Evolutionary conservation across 139 green algal genomes (phyloP), one percentile per base, ranked within the genome.

Genomic region (Chlorella vulgaris): DNA sequence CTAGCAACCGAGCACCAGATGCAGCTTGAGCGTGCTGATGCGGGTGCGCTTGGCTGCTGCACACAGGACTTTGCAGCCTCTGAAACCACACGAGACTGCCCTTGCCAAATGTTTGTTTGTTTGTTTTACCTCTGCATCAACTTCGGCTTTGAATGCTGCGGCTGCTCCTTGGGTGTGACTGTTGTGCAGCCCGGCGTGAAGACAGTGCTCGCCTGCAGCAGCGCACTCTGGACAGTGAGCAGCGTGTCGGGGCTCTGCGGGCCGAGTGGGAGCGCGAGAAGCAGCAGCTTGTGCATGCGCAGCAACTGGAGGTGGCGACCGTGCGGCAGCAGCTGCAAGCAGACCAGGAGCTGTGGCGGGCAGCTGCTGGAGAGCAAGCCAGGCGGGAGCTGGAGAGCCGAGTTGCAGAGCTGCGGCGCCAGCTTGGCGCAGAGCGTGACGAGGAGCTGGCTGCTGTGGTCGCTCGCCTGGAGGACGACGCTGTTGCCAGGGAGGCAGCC

Each of bases 311-410:
- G 43, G 26, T 88, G 28, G 51, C 43, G 29, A 58, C 58, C 7
- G 24, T 76, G 1, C 40, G 33, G n/a, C 80, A 85, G 78, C 31
- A 86, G 69, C 62, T 69, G 26, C 77, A 83, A 13, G 1, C 4
- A 38, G 58, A 74, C 66, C 77, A 86, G 80, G 86, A 83, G 73
- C 80, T 76, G 18, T 90, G 83, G 83, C 80, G 86, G 19, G 67
- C 76, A 28, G 82, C 81, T 21, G 60, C 87, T 24, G 80, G 81
- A 35, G 83, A 88, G 71, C 81, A 83, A 13, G 84, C 84, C 19
- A 53, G 60, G 47, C 71, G 75, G 22, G 87, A 88, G 81, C 60
- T 89, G 61, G 70, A 78, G 42, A 28, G 19, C 24, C 83, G 83
- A 1, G 84, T 84, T 68, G 67, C 60, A 7, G 80, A 43, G 53